Percentiles rank a stretch among this genome's conserved stretches.
These are phyloP conservation scores for Esteya vermicola DNA, from an alignment of 2,329 filamentous ascomycete genomes.

Conservation along the genomic window DNA sequence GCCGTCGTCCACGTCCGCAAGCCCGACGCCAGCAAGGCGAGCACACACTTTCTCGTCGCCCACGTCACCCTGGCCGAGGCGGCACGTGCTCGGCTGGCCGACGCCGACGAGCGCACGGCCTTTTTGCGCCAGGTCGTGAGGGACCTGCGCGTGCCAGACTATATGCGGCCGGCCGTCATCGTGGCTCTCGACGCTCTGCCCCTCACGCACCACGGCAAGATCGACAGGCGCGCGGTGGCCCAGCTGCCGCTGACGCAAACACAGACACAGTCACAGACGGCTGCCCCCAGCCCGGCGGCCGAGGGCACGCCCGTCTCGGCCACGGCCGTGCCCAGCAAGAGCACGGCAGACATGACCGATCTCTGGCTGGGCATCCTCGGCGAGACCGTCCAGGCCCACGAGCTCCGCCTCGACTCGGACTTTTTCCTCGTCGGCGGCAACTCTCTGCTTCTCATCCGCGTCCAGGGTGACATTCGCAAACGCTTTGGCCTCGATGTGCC, in stretches of 20 bases:
- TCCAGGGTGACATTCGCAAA: constrained; percentile 20
- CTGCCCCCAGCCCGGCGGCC: no score
- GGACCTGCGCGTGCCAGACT: background rate
- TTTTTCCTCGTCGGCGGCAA: constrained; percentile 16
- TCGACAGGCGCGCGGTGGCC: background rate
- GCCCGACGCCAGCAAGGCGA: background rate
- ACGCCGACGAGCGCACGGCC: background rate
- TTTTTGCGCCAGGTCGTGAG: background rate
- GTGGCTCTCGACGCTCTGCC: background rate
- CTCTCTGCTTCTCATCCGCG: constrained; percentile 18
- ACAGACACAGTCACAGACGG: no score
- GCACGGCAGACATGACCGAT: no score
- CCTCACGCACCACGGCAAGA: background rate
- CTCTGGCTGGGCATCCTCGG: background rate
- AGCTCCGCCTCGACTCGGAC: constrained; percentile 14
- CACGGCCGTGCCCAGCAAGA: no score
- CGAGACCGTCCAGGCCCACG: no score
- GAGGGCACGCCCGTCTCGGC: no score
- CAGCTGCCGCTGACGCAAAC: background rate
- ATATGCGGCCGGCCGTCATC: background rate
- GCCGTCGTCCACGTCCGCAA: background rate
- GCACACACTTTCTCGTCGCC: background rate
- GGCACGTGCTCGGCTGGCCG: background rate
- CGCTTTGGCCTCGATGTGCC: constrained; percentile 16
- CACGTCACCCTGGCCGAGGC: no score